A percentile compares a stretch with the other conserved stretches of the same genome.
Conservation (phyloP, 148 eudicot species). For the Vaccinium darrowii region DNA sequence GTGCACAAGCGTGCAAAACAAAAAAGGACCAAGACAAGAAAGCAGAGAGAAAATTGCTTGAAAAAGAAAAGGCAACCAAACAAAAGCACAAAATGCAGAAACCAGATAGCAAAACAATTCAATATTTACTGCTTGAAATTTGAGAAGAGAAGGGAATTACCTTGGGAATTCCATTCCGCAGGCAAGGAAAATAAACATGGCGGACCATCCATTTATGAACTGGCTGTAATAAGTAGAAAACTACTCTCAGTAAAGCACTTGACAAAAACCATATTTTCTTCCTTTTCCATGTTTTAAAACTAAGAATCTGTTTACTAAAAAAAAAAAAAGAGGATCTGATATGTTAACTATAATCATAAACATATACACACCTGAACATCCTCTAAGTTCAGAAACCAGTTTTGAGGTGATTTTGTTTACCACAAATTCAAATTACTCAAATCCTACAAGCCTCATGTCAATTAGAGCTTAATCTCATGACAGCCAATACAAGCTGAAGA, state of each 20-base stretch:
- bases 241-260: slow-evolving; percentile 18
- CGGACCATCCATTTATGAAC: slow-evolving; percentile 99
- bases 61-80: background rate
- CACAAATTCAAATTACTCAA: background rate
- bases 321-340: no score
- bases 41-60: background rate
- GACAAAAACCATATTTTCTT: slow-evolving; percentile 3
- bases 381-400: background rate
- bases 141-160: slow-evolving; percentile 32
- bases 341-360: background rate
- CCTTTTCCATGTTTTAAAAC: background rate
- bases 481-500: background rate
- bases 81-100: background rate
- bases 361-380: background rate
- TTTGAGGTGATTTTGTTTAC: background rate
- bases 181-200: slow-evolving; percentile 85
- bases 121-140: background rate
- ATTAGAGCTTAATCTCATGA: background rate
- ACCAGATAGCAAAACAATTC: background rate
- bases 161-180: slow-evolving; percentile 86
- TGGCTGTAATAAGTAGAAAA: slow-evolving; percentile 51
- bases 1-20: background rate
- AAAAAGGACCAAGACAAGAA: background rate
- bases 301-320: background rate
- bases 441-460: background rate